Evolutionary conservation across 2,329 filamentous ascomycete species (phyloP).

Genomic region (Alternaria dauci): DNA sequence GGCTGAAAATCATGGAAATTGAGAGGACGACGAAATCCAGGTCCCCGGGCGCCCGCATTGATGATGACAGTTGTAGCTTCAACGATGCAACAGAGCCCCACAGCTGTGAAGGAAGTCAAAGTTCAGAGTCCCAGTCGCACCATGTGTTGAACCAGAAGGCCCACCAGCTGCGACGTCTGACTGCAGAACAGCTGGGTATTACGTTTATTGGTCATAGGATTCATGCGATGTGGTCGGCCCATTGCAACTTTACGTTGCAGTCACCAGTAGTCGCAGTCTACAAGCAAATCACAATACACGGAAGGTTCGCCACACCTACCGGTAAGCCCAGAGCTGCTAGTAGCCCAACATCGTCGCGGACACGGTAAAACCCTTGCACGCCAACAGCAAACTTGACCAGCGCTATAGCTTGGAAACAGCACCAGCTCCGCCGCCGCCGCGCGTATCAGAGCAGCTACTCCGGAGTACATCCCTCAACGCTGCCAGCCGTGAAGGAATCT

Average conservation of each 20-base stretch:
- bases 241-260: neutral
- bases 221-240: neutral
- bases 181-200: neutral
- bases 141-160: neutral
- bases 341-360: neutral
- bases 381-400: neutral
- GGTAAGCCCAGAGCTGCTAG: neutral
- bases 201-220: neutral
- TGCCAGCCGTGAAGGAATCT: neutral
- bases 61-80: neutral
- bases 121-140: neutral
- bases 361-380: slow-evolving; percentile 2
- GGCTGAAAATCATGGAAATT: slow-evolving; percentile 8
- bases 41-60: neutral
- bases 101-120: neutral
- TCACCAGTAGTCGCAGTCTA: neutral
- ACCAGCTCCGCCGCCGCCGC: slow-evolving; percentile 2
- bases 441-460: slow-evolving; percentile 5
- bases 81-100: neutral
- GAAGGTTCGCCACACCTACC: slow-evolving; percentile 29
- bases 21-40: neutral
- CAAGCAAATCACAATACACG: slow-evolving; percentile 23
- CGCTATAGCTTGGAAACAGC: slow-evolving; percentile 10
- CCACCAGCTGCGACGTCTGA: neutral
- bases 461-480: neutral